These are phyloP conservation scores for Tanacetum coccineum DNA, from an alignment of 129 eudicot genomes.

Conservation along the genomic window DNA sequence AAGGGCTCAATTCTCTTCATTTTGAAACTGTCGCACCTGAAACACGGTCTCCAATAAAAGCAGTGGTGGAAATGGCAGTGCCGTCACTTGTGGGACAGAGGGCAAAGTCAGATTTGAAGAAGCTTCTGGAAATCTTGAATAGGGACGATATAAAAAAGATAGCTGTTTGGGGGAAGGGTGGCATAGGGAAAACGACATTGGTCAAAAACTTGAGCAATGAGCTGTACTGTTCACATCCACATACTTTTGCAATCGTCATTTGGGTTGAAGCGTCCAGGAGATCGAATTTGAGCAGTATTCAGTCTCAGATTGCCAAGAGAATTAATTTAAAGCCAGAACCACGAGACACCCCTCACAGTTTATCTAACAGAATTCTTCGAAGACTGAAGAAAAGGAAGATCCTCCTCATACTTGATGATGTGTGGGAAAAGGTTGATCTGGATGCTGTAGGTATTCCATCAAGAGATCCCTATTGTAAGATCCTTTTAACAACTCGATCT, in stretches of 20 bases:
- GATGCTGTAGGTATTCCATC: slow-evolving; percentile 36
- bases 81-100: slow-evolving; percentile 21
- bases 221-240: background rate
- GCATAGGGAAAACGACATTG: slow-evolving; percentile 34
- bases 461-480: slow-evolving; percentile 21
- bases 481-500: slow-evolving; percentile 36
- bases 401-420: slow-evolving; percentile 36
- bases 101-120: slow-evolving; percentile 11
- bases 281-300: slow-evolving; percentile 20
- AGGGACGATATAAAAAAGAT: slow-evolving; percentile 8
- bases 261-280: slow-evolving; percentile 32
- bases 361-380: slow-evolving; percentile 20
- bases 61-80: slow-evolving; percentile 25
- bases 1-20: slow-evolving; percentile 13
- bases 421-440: slow-evolving; percentile 34
- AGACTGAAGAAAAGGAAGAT: slow-evolving; percentile 30
- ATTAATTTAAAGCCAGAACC: slow-evolving; percentile 20
- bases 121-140: slow-evolving; percentile 19
- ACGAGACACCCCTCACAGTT: slow-evolving; percentile 19
- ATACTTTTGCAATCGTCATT: slow-evolving; percentile 23
- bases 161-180: slow-evolving; percentile 39
- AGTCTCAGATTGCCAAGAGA: slow-evolving; percentile 33
- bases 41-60: slow-evolving; percentile 18
- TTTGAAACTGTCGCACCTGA: slow-evolving; percentile 9
- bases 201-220: slow-evolving; percentile 33